Base-by-base conservation (phyloP, 2,329 filamentous ascomycete species). In the Xylariaceae sp. region DNA sequence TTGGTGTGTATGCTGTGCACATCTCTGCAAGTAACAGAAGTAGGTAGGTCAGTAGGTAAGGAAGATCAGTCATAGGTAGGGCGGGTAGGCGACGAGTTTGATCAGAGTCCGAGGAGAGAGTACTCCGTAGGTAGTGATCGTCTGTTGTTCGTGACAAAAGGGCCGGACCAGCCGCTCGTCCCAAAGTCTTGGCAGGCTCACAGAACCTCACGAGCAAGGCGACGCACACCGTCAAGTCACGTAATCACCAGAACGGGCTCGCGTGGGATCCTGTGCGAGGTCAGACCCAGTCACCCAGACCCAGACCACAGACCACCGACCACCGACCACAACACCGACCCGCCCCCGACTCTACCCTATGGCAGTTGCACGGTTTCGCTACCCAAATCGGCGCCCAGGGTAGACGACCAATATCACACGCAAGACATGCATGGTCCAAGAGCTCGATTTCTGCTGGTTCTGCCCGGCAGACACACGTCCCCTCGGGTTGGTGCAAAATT, bases 401-500 rank as follows among this genome's bases (percentile, higher is more conserved):
- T 17, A 17, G 11, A 39, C 15, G 56, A 47, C 50, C 59, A 51
- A 56, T 48, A 61, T 55, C 58, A 63, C 57, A 57, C 47, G 59
- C 59, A 59, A 35, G 54, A 34, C 42, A 61, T 61, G 59, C 59
- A 57, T 49, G 61, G 35, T 57, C 57, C 51, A 6, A 47, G 48
- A 15, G 42, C 11, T 45, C 11, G 37, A 13, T 8, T 42, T 30
- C 23, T 30, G 23, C 57, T 53, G 59, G 55, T 18, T 53, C 6
- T 58, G 49, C 23, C 49, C 56, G 51, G 55, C 39, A 57, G 59
- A 60, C 9, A 42, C 37, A 13, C 3, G 53, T 56, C 57, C 30
- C 56, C 57, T 56, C 56, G 56, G 56, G 50, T 56, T 55, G 61
- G 56, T 54, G 49, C 57, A 61, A 35, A 57, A 55, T 18, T 49